Conservation (phyloP, 192 early-diverging fungal genomes). For the Gigaspora rosea region DNA sequence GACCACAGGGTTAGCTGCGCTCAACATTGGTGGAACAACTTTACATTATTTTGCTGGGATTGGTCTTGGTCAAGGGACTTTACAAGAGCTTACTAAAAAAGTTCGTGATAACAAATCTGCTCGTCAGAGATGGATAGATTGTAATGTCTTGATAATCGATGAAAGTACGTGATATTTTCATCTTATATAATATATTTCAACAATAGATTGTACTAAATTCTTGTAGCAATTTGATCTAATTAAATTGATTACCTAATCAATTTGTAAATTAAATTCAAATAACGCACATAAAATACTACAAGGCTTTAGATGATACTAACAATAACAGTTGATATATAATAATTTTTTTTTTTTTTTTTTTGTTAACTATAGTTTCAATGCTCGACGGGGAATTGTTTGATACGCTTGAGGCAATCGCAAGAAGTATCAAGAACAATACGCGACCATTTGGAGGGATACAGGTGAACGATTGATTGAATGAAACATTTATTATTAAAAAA, state of each 20-base stretch:
- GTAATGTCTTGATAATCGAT: slow-evolving; percentile 73
- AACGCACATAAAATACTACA: too few species aligned
- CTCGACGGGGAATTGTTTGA: slow-evolving; percentile 73
- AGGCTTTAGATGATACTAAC: too few species aligned
- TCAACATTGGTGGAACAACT: slow-evolving; percentile 60
- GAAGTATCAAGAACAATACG: slow-evolving; percentile 40
- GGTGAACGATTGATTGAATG: slow-evolving; percentile 31
- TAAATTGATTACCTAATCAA: too few species aligned
- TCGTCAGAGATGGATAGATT: slow-evolving; percentile 58
- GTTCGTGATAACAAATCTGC: slow-evolving; percentile 38
- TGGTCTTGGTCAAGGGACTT: slow-evolving; percentile 55
- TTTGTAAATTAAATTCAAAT: too few species aligned
- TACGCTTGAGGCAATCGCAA: slow-evolving; percentile 68
- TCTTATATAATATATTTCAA: too few species aligned
- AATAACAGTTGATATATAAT: background rate
- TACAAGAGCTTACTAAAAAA: slow-evolving; percentile 32
- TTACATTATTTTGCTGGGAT: slow-evolving; percentile 66
- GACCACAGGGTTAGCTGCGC: slow-evolving; percentile 60
- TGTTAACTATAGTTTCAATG: slow-evolving; percentile 61
- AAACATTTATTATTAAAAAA: too few species aligned
- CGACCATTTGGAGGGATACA: slow-evolving; percentile 80
- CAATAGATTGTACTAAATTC: background rate
- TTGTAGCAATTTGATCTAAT: background rate
- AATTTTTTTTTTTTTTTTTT: background rate
- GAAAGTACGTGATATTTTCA: slow-evolving; percentile 49